Conservation (phyloP, 1,139 yeast species). For the Meyerozyma athensensis region DNA sequence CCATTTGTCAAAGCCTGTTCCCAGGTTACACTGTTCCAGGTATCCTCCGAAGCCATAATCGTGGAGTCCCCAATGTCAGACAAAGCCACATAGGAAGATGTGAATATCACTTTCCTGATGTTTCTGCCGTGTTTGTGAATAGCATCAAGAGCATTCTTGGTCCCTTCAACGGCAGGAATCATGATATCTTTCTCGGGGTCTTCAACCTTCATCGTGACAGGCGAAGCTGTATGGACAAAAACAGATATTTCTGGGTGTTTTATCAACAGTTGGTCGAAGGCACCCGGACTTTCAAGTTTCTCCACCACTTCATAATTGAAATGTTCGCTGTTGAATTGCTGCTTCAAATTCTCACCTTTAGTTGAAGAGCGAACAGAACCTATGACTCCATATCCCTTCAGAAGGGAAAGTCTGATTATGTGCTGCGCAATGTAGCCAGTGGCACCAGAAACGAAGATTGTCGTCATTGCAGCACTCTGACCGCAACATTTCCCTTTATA, state of each 20-base stretch:
- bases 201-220: constrained; percentile 5
- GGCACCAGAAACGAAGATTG: constrained; percentile 22
- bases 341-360: constrained; percentile 5
- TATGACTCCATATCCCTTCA: constrained; percentile 8
- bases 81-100: constrained; percentile 13
- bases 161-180: constrained; percentile 13
- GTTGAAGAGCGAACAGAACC: constrained; percentile 7
- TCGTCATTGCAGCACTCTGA: no score
- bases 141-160: constrained; percentile 12
- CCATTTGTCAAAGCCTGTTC: constrained; percentile 26
- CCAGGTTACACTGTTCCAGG: constrained; percentile 42
- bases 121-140: constrained; percentile 10
- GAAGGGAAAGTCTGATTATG: constrained; percentile 12
- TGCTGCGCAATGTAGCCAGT: constrained; percentile 23
- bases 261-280: constrained; percentile 9
- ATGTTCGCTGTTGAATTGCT: constrained; percentile 9
- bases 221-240: constrained; percentile 9
- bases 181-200: constrained; percentile 10
- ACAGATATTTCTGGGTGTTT: constrained; percentile 7
- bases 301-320: background rate
- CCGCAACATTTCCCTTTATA: no score
- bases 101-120: constrained; percentile 11
- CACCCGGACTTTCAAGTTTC: constrained; percentile 7
- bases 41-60: constrained; percentile 12
- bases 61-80: background rate